These are phyloP conservation scores for Rhipidocladum racemiflorum DNA, from an alignment of 176 grass and related monocot genomes.

Conservation along the genomic window DNA sequence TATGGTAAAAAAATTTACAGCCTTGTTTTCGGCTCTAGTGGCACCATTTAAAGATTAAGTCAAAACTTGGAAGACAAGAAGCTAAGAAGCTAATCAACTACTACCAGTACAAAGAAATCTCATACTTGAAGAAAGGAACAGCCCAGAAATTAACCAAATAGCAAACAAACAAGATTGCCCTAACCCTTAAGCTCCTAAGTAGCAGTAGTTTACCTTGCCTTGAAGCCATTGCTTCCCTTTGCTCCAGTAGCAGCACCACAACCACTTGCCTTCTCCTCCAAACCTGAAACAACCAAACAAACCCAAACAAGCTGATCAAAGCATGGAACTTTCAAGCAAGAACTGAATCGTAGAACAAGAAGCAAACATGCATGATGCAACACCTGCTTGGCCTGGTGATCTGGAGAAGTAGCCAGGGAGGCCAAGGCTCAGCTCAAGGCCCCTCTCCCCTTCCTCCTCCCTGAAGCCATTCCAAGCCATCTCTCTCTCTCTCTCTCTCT, in stretches of 20 bases:
- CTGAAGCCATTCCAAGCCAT: conserved; percentile 57
- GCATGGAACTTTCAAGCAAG: neutral
- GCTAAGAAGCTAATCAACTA: neutral
- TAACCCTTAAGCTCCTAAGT: neutral
- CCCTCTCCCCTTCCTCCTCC: conserved; percentile 44
- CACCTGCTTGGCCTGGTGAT: conserved; percentile 32
- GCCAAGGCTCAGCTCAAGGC: conserved; percentile 66
- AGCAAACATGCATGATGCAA: neutral
- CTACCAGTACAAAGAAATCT: neutral
- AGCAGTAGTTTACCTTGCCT: conserved; percentile 23
- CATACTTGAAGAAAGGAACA: neutral
- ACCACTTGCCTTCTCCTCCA: conserved; percentile 4
- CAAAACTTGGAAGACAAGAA: neutral
- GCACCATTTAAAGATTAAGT: neutral
- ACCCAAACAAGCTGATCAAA: neutral
- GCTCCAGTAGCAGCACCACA: neutral
- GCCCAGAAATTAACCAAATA: neutral
- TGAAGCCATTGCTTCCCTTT: conserved; percentile 30
- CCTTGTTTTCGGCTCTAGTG: neutral
- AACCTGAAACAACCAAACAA: neutral
- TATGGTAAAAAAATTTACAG: neutral
- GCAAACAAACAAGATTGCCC: neutral
- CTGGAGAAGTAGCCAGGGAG: conserved; percentile 46
- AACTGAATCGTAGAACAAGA: neutral
- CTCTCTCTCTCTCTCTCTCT: neutral